A percentile compares a stretch with the other conserved stretches of the same genome.
Conservation (phyloP, 805 yeast species). For the Candida ulmi region DNA sequence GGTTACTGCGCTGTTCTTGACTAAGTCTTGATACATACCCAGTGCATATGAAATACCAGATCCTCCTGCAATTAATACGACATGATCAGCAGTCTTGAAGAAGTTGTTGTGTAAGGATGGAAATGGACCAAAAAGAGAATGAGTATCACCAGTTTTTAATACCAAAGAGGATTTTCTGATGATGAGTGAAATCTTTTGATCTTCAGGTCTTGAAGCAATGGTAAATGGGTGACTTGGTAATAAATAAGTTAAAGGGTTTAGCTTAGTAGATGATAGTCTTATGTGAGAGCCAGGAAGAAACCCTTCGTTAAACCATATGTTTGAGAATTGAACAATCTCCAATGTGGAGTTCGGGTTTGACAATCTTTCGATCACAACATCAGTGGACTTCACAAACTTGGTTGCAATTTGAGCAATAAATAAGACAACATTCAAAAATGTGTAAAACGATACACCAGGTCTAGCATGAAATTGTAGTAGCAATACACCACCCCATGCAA, state of each 20-base stretch:
- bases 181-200: slow-evolving; percentile 36
- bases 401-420: slow-evolving; percentile 32
- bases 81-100: slow-evolving; percentile 43
- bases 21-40: slow-evolving; percentile 42
- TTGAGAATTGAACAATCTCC: slow-evolving; percentile 21
- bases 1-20: slow-evolving; percentile 19
- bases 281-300: slow-evolving; percentile 54
- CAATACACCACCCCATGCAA: slow-evolving; percentile 39
- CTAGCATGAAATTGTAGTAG: slow-evolving; percentile 59
- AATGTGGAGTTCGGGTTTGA: slow-evolving; percentile 16
- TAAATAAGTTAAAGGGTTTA: slow-evolving; percentile 38
- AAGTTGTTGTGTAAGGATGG: slow-evolving; percentile 40
- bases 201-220: slow-evolving; percentile 40
- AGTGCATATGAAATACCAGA: slow-evolving; percentile 65
- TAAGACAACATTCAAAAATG: slow-evolving; percentile 24
- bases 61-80: slow-evolving; percentile 62
- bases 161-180: slow-evolving; percentile 34
- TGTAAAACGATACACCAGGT: slow-evolving; percentile 49
- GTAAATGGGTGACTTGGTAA: slow-evolving; percentile 68
- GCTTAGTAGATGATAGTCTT: slow-evolving; percentile 36
- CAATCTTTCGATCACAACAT: slow-evolving; percentile 12
- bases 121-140: slow-evolving; percentile 38
- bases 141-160: slow-evolving; percentile 25
- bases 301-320: slow-evolving; percentile 9
- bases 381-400: slow-evolving; percentile 23